Evolutionary conservation across 768 basidiomycete species (phyloP).

Genomic region (Serendipita sp.): DNA sequence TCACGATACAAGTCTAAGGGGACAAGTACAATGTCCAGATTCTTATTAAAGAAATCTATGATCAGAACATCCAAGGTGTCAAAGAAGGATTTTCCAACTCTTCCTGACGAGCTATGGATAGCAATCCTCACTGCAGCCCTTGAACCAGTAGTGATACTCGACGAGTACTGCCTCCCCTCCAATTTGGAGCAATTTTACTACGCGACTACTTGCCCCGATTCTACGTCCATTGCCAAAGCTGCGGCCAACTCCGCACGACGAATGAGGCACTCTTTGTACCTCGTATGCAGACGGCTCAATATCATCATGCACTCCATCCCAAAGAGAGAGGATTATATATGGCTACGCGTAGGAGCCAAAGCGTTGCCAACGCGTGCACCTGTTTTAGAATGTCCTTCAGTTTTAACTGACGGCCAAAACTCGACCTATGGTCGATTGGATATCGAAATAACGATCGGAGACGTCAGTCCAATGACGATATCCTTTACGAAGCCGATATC

Average conservation of each 20-base stretch:
- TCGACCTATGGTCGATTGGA: neutral
- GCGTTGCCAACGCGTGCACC: neutral
- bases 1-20: too few relatives aligned
- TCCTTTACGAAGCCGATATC: neutral
- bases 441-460: neutral
- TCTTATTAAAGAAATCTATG: too few relatives aligned
- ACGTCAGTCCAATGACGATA: neutral
- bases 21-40: too few relatives aligned
- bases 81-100: neutral
- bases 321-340: neutral
- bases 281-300: neutral
- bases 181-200: neutral
- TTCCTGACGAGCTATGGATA: neutral
- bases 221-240: neutral
- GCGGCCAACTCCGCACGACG: neutral
- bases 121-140: neutral
- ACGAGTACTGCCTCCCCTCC: neutral
- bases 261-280: neutral
- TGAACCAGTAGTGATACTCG: neutral
- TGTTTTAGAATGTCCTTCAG: too few relatives aligned
- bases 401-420: neutral
- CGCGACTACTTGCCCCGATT: neutral
- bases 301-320: neutral
- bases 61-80: too few relatives aligned
- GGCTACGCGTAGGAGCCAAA: neutral